Evolutionary conservation across 306 rosid species (phyloP).

Genomic region (Quercus berberidifolia): DNA sequence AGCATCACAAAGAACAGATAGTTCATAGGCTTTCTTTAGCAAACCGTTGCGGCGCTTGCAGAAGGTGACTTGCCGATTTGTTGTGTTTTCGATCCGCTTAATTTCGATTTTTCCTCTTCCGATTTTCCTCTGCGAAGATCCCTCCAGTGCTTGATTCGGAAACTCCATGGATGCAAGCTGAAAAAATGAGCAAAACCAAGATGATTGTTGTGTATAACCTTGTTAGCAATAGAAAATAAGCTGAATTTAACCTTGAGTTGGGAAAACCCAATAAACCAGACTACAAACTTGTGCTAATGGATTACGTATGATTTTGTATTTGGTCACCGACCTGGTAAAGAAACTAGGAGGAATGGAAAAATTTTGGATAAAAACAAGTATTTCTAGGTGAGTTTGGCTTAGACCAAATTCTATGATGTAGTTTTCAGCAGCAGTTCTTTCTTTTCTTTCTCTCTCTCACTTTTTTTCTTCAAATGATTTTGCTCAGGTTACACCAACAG

Average conservation of each 20-base stretch:
- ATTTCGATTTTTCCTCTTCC: conserved; percentile 95
- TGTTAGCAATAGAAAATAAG: background rate
- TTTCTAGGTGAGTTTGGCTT: background rate
- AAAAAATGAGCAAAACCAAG: conserved; percentile 1
- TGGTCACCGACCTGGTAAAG: background rate
- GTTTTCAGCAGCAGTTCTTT: background rate
- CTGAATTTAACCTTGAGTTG: background rate
- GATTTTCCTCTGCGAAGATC: conserved; percentile 64
- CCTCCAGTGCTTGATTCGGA: conserved; percentile 46
- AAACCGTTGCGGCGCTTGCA: conserved; percentile 86
- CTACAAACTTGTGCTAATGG: background rate
- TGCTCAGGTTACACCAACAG: conserved; percentile 16
- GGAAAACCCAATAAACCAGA: background rate
- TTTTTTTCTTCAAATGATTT: background rate
- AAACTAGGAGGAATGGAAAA: background rate
- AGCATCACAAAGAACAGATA: conserved; percentile 88
- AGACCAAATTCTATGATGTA: background rate
- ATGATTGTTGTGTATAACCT: background rate
- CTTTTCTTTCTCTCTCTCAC: background rate
- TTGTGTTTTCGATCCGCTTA: conserved; percentile 85
- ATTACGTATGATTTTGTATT: background rate
- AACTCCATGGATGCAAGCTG: conserved; percentile 53
- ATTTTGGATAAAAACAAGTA: background rate
- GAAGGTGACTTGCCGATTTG: conserved; percentile 86
- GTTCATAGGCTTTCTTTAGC: conserved; percentile 86